These are phyloP conservation scores for Trametes polyzona DNA, from an alignment of 1,284 basidiomycete genomes.

Conservation along the genomic window DNA sequence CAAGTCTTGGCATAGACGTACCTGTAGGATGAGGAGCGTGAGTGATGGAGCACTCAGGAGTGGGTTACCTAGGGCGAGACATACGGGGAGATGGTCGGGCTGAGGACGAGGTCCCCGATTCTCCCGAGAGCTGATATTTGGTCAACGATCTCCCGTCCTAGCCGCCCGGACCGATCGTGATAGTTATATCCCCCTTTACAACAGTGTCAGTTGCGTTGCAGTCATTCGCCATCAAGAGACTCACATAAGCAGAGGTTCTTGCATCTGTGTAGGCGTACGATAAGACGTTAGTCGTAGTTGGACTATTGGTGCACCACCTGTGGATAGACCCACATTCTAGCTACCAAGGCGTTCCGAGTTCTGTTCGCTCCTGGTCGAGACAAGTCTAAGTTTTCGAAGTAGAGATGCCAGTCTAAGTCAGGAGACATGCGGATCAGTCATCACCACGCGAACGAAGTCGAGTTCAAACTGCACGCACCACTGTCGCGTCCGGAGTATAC, in stretches of 20 bases:
- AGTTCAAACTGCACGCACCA: too few relatives aligned
- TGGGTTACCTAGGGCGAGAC: not conserved
- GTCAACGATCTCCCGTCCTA: slow-evolving; percentile 34
- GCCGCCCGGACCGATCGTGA: slow-evolving; percentile 29
- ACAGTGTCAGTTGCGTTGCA: not conserved
- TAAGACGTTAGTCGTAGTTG: not conserved
- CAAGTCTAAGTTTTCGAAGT: slow-evolving; percentile 35
- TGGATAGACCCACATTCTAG: slow-evolving; percentile 42
- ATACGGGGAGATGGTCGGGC: slow-evolving; percentile 18
- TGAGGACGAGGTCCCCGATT: slow-evolving; percentile 22
- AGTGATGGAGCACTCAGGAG: not conserved
- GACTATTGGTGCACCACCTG: not conserved
- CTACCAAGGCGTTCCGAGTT: slow-evolving; percentile 40
- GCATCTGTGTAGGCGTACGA: slow-evolving; percentile 38
- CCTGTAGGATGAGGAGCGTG: slow-evolving; percentile 31
- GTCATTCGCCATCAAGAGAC: slow-evolving; percentile 12
- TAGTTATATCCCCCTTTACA: slow-evolving; percentile 47
- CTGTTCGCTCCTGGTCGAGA: slow-evolving; percentile 18
- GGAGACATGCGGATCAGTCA: too few relatives aligned
- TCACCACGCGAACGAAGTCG: too few relatives aligned
- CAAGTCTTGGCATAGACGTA: slow-evolving; percentile 42
- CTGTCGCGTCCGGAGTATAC: slow-evolving; percentile 34
- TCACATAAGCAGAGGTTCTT: slow-evolving; percentile 41
- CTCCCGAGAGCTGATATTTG: slow-evolving; percentile 35
- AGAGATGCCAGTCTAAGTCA: slow-evolving; percentile 31